Conservation (phyloP, 768 basidiomycete genomes). For the Kwoniella sp. region DNA sequence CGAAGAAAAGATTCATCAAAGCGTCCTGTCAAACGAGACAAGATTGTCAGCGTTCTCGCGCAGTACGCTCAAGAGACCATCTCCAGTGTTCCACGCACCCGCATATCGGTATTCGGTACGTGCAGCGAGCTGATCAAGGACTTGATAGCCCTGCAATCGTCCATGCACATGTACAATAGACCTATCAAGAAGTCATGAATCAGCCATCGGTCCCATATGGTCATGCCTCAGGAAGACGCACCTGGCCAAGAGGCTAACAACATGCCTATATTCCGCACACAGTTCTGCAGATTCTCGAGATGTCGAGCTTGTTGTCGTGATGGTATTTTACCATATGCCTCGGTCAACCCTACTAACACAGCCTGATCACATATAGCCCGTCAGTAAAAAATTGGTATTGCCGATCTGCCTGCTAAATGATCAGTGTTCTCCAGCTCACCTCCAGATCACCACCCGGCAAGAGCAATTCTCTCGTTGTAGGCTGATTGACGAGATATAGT, state of each 20-base stretch:
- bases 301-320: constrained; percentile 61
- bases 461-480: constrained; percentile 74
- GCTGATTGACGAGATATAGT: constrained; percentile 79
- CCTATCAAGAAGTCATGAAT: constrained; percentile 61
- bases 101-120: constrained; percentile 81
- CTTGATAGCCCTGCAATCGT: constrained; percentile 80
- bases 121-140: constrained; percentile 80
- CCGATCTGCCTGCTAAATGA: no score
- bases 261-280: constrained; percentile 73
- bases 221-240: constrained; percentile 49
- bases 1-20: constrained; percentile 90
- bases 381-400: no score
- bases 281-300: constrained; percentile 75
- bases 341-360: constrained; percentile 83
- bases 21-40: constrained; percentile 67
- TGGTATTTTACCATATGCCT: constrained; percentile 79
- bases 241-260: constrained; percentile 94
- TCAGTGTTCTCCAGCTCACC: no score
- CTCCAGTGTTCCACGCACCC: no score
- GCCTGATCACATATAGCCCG: constrained; percentile 63
- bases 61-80: no score
- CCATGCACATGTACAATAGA: constrained; percentile 89
- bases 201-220: not conserved
- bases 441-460: constrained; percentile 84
- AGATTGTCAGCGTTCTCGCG: not conserved